phyloP scores from a whole-genome alignment of 805 yeast species.

The Teunomyces cretensis region DNA sequence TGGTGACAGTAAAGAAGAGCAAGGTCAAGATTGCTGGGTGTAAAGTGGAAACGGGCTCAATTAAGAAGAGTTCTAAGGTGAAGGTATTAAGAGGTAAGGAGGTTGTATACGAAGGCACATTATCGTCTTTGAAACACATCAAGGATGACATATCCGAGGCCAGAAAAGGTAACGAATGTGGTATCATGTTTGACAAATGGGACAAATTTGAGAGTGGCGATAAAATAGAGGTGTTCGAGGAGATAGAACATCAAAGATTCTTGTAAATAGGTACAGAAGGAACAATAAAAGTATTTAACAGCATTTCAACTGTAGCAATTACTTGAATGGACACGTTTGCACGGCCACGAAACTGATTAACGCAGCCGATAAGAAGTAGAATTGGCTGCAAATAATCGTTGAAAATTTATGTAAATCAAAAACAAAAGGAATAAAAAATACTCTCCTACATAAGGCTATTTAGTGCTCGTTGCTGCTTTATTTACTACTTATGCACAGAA shows the following conservation, averaged over 20 bases:
- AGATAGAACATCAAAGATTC: constrained; percentile 53
- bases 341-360: too few species aligned
- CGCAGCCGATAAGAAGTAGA: too few species aligned
- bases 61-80: constrained; percentile 58
- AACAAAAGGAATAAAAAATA: too few species aligned
- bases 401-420: too few species aligned
- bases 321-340: too few species aligned
- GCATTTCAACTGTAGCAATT: too few species aligned
- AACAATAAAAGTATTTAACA: too few species aligned
- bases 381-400: too few species aligned
- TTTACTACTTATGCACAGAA: too few species aligned
- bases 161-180: constrained; percentile 88
- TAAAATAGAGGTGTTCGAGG: constrained; percentile 69
- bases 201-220: constrained; percentile 75
- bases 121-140: constrained; percentile 75
- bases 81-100: constrained; percentile 55
- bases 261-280: constrained; percentile 40
- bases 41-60: constrained; percentile 66
- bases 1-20: constrained; percentile 59
- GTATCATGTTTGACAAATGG: constrained; percentile 70
- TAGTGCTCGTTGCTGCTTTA: too few species aligned
- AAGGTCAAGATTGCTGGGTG: constrained; percentile 81
- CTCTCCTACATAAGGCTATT: too few species aligned
- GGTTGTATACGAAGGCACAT: constrained; percentile 53
- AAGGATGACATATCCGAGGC: constrained; percentile 79